Base-by-base conservation (phyloP, 345 rosid genomes). In the Mangifera indica region DNA sequence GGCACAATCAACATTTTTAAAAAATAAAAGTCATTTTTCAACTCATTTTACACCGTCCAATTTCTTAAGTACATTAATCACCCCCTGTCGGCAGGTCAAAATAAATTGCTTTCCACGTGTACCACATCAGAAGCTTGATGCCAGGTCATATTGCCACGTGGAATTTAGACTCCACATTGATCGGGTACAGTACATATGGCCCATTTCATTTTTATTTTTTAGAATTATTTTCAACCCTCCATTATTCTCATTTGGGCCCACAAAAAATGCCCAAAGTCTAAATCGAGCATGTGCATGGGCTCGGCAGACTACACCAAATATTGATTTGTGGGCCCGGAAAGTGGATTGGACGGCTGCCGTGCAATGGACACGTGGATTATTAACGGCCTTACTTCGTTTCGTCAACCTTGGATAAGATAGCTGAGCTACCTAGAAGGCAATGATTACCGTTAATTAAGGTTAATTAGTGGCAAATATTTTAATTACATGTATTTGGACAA, bases 271-370 rank as follows among this genome's bases (percentile, higher is more conserved):
- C 54, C 4, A 49, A 77, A 63, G 79, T 79, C 77, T 72, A 34
- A 59, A 18, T 48, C 21, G 4, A 11, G 61, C 80, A 78, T 70
- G 82, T 75, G 78, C 74, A 45, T 63, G 42, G 57, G 72, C 49
- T 61, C 56, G 44, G 71, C 18, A 18, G 14, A 64, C 20, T 11
- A 44, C 44, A 63, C 57, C 10, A 1, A 11, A 24, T 55, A 10
- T 34, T 59, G 69, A 67, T 63, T 72, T 24, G 55, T 45, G 73
- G 81, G 74, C 32, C 76, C 80, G 10, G 0, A 7, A 1, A 5
- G 26, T 1, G 4, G 26, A 44, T 0, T 25, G 37, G 61, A 44
- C 61, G 32, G 74, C 48, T 54, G 3, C 17, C 42, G 24, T 57
- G 10, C 68, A 18, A 5, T 1, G 1, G 57, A 60, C 65, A 71